Conservation (phyloP, 2,329 filamentous ascomycete species). For the Verruconis gallopava region DNA sequence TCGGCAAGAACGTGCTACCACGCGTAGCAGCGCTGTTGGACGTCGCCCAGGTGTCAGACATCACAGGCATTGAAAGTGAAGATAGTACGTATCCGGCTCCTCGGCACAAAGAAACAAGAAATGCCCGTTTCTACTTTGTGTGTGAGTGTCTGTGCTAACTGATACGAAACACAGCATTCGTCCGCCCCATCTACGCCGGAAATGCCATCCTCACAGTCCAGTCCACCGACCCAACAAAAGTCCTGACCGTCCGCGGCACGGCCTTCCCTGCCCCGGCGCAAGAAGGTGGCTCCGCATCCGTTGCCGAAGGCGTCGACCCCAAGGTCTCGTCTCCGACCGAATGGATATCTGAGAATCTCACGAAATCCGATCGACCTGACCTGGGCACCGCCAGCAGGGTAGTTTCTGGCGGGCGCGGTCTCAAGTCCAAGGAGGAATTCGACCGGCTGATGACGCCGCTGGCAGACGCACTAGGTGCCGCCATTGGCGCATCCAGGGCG, state of each 20-base stretch:
- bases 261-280: slow-evolving; percentile 67
- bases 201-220: slow-evolving; percentile 96
- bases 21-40: slow-evolving; percentile 85
- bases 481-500: slow-evolving; percentile 85
- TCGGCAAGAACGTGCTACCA: slow-evolving; percentile 90
- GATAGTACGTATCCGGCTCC: slow-evolving; percentile 45
- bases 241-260: slow-evolving; percentile 86
- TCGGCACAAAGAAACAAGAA: neutral
- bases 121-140: neutral
- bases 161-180: slow-evolving; percentile 49
- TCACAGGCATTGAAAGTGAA: slow-evolving; percentile 73
- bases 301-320: slow-evolving; percentile 75
- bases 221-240: slow-evolving; percentile 70
- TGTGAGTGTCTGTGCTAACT: too few species aligned
- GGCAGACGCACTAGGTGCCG: slow-evolving; percentile 85
- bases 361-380: slow-evolving; percentile 88
- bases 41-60: slow-evolving; percentile 85
- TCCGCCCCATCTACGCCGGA: slow-evolving; percentile 92
- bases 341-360: slow-evolving; percentile 88
- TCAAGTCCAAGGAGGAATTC: slow-evolving; percentile 98
- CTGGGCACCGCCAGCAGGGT: slow-evolving; percentile 79
- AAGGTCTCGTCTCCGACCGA: slow-evolving; percentile 61
- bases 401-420: slow-evolving; percentile 82
- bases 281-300: slow-evolving; percentile 57
- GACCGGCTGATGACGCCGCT: slow-evolving; percentile 84